Evolutionary conservation across 2,329 filamentous ascomycete species (phyloP).

Genomic region (Raffaelea arxii): DNA sequence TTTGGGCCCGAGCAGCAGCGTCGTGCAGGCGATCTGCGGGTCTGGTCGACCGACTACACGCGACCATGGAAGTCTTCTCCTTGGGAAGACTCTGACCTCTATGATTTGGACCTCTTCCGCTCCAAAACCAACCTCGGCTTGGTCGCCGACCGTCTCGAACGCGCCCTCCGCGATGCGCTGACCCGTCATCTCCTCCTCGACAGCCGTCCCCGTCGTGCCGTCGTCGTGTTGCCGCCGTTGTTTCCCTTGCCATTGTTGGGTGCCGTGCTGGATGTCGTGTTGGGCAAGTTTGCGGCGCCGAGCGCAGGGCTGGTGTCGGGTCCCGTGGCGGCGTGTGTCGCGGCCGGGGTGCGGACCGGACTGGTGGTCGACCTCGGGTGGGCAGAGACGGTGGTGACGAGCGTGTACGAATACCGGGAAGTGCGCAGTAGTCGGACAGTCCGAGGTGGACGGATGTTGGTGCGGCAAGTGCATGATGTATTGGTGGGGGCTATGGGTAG

Average conservation of each 20-base stretch:
- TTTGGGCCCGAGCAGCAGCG: slow-evolving; percentile 70
- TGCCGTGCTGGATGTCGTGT: slow-evolving; percentile 65
- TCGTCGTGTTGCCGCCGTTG: slow-evolving; percentile 53
- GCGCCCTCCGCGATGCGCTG: slow-evolving; percentile 70
- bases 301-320: slow-evolving; percentile 72
- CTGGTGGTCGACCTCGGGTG: slow-evolving; percentile 87
- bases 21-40: slow-evolving; percentile 71
- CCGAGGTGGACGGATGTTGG: slow-evolving; percentile 63
- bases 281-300: slow-evolving; percentile 70
- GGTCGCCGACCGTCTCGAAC: slow-evolving; percentile 78
- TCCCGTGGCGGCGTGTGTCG: slow-evolving; percentile 63
- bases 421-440: slow-evolving; percentile 60
- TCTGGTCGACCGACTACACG: slow-evolving; percentile 49
- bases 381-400: slow-evolving; percentile 79
- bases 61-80: too few species aligned
- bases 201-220: slow-evolving; percentile 63
- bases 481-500: slow-evolving; percentile 32
- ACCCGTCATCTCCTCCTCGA: slow-evolving; percentile 62
- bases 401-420: slow-evolving; percentile 84
- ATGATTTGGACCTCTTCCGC: too few species aligned
- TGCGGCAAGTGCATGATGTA: slow-evolving; percentile 57
- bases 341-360: slow-evolving; percentile 76
- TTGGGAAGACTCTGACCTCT: too few species aligned
- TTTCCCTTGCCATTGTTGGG: slow-evolving; percentile 23
- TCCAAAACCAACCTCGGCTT: slow-evolving; percentile 75